Conservation (phyloP, 768 basidiomycete species). For the Suillus tomentosus region DNA sequence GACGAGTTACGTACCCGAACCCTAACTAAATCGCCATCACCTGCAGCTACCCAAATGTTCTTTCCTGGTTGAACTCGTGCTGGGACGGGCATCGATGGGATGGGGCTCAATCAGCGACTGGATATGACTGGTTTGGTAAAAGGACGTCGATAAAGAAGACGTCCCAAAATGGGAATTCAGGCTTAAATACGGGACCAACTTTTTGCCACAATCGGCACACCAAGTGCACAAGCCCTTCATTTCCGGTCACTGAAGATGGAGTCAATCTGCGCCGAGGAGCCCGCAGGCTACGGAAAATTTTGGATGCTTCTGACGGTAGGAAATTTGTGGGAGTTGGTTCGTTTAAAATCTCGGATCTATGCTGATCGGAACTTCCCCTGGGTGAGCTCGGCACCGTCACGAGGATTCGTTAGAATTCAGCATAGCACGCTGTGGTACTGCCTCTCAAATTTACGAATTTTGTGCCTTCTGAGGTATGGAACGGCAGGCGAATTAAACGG, state of each 20-base stretch:
- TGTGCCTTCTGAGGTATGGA: conserved; percentile 3
- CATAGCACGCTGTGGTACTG: conserved; percentile 2
- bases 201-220: conserved; percentile 19
- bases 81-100: conserved; percentile 34
- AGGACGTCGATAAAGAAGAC: conserved; percentile 16
- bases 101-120: conserved; percentile 21
- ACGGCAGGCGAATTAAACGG: conserved; percentile 7
- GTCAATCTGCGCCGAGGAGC: conserved; percentile 2
- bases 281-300: conserved; percentile 8
- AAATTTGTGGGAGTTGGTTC: background rate
- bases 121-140: conserved; percentile 14
- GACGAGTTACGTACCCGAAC: conserved; percentile 58
- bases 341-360: conserved; percentile 32
- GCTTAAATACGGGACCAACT: conserved; percentile 13
- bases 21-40: conserved; percentile 82
- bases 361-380: conserved; percentile 26
- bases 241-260: conserved; percentile 10
- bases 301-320: conserved; percentile 3
- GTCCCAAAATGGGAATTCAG: conserved; percentile 29
- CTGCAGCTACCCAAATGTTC: conserved; percentile 94
- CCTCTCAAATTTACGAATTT: conserved; percentile 6
- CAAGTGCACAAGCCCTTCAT: conserved; percentile 7
- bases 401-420: background rate
- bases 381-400: conserved; percentile 28
- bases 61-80: conserved; percentile 32